Evolutionary conservation across 352 stramenopile species (phyloP).

Genomic region (Phytophthora sansomeana): DNA sequence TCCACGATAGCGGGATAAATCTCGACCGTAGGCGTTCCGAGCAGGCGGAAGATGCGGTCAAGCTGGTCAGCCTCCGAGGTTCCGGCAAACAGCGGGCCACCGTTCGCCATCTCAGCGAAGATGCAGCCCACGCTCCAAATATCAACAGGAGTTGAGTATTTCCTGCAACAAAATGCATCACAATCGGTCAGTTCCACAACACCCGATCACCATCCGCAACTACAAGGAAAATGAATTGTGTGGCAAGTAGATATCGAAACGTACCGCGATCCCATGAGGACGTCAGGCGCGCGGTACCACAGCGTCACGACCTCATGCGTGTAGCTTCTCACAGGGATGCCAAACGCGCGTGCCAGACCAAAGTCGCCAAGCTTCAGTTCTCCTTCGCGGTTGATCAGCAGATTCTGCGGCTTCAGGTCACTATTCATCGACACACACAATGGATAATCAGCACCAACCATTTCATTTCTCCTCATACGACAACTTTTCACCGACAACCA

Average conservation of each 20-base stretch:
- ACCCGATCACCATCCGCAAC: background rate
- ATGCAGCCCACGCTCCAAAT: constrained; percentile 99
- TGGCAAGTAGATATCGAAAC: constrained; percentile 15
- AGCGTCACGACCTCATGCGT: constrained; percentile 99
- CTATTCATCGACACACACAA: constrained; percentile 67
- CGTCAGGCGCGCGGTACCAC: constrained; percentile 99
- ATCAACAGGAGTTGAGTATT: constrained; percentile 99
- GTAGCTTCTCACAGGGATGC: constrained; percentile 97
- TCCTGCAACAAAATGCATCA: constrained; percentile 50
- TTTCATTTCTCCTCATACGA: background rate
- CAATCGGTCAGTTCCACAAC: too few species aligned
- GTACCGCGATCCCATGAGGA: constrained; percentile 96
- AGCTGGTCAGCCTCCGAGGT: constrained; percentile 97
- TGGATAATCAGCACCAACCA: constrained; percentile 2
- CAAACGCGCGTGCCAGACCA: constrained; percentile 99
- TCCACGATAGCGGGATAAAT: constrained; percentile 97
- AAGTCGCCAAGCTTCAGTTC: constrained; percentile 99
- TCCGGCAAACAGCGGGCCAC: constrained; percentile 95
- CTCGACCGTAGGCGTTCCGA: constrained; percentile 94
- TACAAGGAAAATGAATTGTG: constrained; percentile 1
- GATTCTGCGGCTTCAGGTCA: constrained; percentile 99
- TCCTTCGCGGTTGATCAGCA: constrained; percentile 98
- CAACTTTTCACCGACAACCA: background rate
- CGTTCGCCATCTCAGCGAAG: constrained; percentile 97
- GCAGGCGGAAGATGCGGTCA: constrained; percentile 97